These are phyloP conservation scores for Syzygium malaccense DNA, from an alignment of 441 rosid genomes.

Conservation along the genomic window DNA sequence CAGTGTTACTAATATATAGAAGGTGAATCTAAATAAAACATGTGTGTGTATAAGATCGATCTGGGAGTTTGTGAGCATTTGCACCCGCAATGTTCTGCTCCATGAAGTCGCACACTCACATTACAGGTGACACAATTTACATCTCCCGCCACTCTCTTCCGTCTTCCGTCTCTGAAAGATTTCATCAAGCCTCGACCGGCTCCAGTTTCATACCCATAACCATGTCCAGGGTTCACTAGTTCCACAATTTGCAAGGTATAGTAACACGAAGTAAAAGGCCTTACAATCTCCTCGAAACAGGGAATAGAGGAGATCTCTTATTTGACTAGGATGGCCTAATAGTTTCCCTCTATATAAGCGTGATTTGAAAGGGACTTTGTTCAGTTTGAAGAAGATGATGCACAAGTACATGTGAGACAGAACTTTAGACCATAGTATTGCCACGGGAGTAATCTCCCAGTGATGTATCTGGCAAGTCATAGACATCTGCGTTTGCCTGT, in stretches of 20 bases:
- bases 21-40: too few species aligned
- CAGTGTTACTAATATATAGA: not conserved
- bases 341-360: not conserved
- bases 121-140: not conserved
- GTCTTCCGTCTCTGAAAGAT: not conserved
- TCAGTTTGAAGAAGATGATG: not conserved
- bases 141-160: not conserved
- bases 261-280: not conserved
- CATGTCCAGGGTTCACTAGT: not conserved
- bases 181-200: not conserved
- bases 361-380: not conserved
- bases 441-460: not conserved
- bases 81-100: not conserved
- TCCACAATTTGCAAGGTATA: not conserved
- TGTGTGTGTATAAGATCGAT: not conserved
- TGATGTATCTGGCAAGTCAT: conserved; percentile 9
- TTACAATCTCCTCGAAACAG: not conserved
- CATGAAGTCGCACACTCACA: not conserved
- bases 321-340: not conserved
- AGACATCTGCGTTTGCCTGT: not conserved
- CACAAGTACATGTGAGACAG: not conserved
- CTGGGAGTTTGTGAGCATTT: not conserved
- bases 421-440: not conserved
- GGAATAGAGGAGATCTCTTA: not conserved
- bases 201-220: not conserved